Conservation (phyloP, 1,139 yeast genomes). For the Cylindricascospora bacillispora region DNA sequence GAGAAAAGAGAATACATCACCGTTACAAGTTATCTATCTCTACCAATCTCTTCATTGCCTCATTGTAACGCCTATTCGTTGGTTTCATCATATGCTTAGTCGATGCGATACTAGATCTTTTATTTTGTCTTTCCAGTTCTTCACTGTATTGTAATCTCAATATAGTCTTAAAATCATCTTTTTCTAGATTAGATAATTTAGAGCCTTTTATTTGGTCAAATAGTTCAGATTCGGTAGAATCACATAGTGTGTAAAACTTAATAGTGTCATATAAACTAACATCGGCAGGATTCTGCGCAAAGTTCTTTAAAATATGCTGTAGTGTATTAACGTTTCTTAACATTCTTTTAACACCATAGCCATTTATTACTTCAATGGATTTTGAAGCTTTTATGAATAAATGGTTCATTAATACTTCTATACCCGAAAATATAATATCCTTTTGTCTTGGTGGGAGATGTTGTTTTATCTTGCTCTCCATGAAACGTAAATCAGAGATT, state of each 20-base stretch:
- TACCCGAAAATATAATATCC: constrained; percentile 33
- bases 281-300: constrained; percentile 43
- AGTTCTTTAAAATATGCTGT: constrained; percentile 62
- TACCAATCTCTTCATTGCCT: constrained; percentile 14
- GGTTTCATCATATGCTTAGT: constrained; percentile 11
- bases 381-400: constrained; percentile 50
- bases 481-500: constrained; percentile 18
- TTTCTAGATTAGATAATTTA: constrained; percentile 22
- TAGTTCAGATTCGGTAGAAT: constrained; percentile 13
- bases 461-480: constrained; percentile 20
- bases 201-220: constrained; percentile 23
- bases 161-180: constrained; percentile 27
- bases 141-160: constrained; percentile 39
- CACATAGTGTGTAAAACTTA: constrained; percentile 41
- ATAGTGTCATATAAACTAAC: constrained; percentile 48
- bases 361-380: constrained; percentile 42
- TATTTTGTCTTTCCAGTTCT: constrained; percentile 20
- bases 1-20: too few species aligned
- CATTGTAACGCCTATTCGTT: constrained; percentile 15
- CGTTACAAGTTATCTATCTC: too few species aligned
- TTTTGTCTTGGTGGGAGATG: constrained; percentile 24
- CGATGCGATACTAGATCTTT: constrained; percentile 9
- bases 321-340: constrained; percentile 57
- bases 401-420: constrained; percentile 44
- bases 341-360: constrained; percentile 55